Conservation (phyloP, 2,329 filamentous ascomycete genomes). For the Didymella sp. region DNA sequence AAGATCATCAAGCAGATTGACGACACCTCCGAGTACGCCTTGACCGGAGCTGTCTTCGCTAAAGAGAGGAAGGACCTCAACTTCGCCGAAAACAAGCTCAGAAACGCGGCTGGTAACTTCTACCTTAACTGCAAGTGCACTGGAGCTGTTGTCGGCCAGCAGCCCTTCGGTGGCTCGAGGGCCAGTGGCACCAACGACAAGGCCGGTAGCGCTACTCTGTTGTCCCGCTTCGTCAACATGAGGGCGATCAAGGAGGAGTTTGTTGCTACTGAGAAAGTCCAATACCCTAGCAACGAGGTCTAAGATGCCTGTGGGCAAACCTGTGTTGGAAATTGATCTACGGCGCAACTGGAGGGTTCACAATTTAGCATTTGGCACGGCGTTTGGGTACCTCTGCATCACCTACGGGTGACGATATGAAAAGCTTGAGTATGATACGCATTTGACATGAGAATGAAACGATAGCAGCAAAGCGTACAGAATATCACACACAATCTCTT, state of each 20-base stretch:
- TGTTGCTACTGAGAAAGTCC: slow-evolving; percentile 55
- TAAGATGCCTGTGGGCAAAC: slow-evolving; percentile 14
- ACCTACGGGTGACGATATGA: slow-evolving; percentile 6
- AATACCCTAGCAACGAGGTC: slow-evolving; percentile 61
- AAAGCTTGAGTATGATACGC: slow-evolving; percentile 7
- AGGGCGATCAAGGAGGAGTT: slow-evolving; percentile 65
- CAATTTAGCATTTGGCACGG: slow-evolving; percentile 12
- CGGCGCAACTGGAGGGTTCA: slow-evolving; percentile 9
- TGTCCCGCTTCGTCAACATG: slow-evolving; percentile 63
- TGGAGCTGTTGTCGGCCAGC: slow-evolving; percentile 58
- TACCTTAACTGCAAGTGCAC: slow-evolving; percentile 84
- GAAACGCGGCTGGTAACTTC: slow-evolving; percentile 81
- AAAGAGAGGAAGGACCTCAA: slow-evolving; percentile 70
- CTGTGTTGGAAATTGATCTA: background rate
- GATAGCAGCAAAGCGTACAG: background rate
- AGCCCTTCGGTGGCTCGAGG: slow-evolving; percentile 62
- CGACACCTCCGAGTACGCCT: slow-evolving; percentile 74
- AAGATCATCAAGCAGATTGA: slow-evolving; percentile 71
- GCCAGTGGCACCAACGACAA: slow-evolving; percentile 66
- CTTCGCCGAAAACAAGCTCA: slow-evolving; percentile 72
- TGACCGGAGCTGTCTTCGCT: slow-evolving; percentile 80
- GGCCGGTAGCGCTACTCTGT: slow-evolving; percentile 60
- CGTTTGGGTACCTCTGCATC: slow-evolving; percentile 10
- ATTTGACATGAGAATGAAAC: background rate
- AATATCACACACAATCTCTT: background rate